Evolutionary conservation across 768 basidiomycete species (phyloP).

Genomic region (Gelatoporia subvermispora): DNA sequence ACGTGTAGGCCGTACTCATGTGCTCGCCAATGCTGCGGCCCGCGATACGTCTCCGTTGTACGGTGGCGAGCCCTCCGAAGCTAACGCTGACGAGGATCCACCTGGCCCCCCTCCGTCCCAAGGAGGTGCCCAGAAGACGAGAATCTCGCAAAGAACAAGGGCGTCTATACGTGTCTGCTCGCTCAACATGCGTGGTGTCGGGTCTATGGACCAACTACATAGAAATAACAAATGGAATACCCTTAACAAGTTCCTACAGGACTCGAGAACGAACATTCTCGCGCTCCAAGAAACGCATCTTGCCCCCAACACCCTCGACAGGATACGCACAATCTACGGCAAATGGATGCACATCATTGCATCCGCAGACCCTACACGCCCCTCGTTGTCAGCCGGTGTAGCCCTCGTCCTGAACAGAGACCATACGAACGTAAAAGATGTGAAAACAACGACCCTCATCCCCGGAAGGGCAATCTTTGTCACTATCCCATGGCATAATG

Average conservation of each 20-base stretch:
- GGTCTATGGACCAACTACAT: background rate
- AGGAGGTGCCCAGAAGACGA: no score
- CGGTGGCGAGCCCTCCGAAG: no score
- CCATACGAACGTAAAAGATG: background rate
- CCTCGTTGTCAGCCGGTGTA: background rate
- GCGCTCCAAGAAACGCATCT: conserved; percentile 13
- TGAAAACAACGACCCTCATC: background rate
- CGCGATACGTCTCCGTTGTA: no score
- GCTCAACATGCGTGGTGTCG: background rate
- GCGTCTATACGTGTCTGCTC: background rate
- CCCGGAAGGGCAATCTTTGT: conserved; percentile 4
- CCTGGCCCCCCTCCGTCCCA: no score
- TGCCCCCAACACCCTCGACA: background rate
- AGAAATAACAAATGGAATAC: conserved; percentile 8
- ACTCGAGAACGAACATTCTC: conserved; percentile 9
- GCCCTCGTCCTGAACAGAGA: conserved; percentile 1
- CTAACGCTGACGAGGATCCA: no score
- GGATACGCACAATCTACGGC: background rate
- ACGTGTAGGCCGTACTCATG: no score
- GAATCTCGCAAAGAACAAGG: background rate
- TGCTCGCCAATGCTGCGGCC: no score
- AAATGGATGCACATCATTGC: background rate
- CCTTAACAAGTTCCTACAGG: conserved; percentile 8
- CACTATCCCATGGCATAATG: conserved; percentile 1
- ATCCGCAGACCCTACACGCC: background rate